Conservation (phyloP, 1,284 basidiomycete species). For the Puccinia horiana region DNA sequence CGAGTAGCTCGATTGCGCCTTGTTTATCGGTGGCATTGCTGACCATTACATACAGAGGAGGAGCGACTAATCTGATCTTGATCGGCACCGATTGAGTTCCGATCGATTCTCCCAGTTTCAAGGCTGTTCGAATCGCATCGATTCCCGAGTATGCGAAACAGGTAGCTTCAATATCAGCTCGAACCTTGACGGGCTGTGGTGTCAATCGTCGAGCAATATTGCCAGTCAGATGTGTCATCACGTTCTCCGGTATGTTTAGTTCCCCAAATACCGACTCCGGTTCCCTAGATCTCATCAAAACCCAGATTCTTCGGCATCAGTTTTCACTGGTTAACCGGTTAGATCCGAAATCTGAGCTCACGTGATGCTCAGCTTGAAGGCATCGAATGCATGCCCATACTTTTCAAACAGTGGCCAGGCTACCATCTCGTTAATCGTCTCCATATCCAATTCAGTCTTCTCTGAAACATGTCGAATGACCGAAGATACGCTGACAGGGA, state of each 20-base stretch:
- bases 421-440: constrained; percentile 83
- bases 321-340: neutral
- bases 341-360: constrained; percentile 61
- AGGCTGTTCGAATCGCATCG: constrained; percentile 90
- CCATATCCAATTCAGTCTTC: constrained; percentile 67
- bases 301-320: neutral
- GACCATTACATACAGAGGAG: constrained; percentile 91
- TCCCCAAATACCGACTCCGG: constrained; percentile 79
- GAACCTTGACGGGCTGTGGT: constrained; percentile 97
- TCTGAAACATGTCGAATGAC: constrained; percentile 93
- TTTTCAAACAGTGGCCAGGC: constrained; percentile 90
- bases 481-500: constrained; percentile 60
- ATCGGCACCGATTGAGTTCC: constrained; percentile 90
- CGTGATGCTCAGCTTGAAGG: constrained; percentile 94
- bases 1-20: constrained; percentile 87
- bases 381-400: constrained; percentile 95
- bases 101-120: constrained; percentile 80
- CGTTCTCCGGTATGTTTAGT: constrained; percentile 66
- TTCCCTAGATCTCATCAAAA: constrained; percentile 67
- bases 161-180: constrained; percentile 95
- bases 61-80: constrained; percentile 94
- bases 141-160: constrained; percentile 98
- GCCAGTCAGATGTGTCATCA: constrained; percentile 70
- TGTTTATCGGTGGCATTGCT: constrained; percentile 97
- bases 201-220: constrained; percentile 94